These are phyloP conservation scores for Globisporangium sylvaticum DNA, from an alignment of 352 stramenopile genomes.

Conservation along the genomic window DNA sequence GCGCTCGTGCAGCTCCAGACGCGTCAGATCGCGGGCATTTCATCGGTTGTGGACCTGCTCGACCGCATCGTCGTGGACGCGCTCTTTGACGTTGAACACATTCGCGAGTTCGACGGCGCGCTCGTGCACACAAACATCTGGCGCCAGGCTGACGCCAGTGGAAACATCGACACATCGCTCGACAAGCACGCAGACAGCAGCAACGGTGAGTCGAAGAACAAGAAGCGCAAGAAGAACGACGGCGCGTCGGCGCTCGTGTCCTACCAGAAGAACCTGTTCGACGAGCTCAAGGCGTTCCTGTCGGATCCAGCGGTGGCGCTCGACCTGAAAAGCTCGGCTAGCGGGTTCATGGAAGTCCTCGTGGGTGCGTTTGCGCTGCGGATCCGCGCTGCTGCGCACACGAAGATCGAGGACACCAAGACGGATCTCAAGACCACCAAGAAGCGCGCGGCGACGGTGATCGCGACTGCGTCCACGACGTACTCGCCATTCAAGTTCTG, in stretches of 20 bases:
- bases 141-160: slow-evolving; percentile 11
- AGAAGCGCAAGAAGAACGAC: slow-evolving; percentile 43
- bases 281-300: slow-evolving; percentile 59
- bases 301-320: slow-evolving; percentile 27
- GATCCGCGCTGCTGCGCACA: slow-evolving; percentile 54
- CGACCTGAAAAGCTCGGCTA: slow-evolving; percentile 44
- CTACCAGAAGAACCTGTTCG: slow-evolving; percentile 79
- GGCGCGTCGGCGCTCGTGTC: slow-evolving; percentile 42
- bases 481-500: slow-evolving; percentile 88
- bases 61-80: slow-evolving; percentile 66
- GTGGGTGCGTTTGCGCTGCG: slow-evolving; percentile 50
- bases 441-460: slow-evolving; percentile 72
- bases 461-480: slow-evolving; percentile 64
- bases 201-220: slow-evolving; percentile 19
- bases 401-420: slow-evolving; percentile 74
- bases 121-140: slow-evolving; percentile 38
- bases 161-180: not conserved
- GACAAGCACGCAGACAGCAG: not conserved
- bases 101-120: slow-evolving; percentile 67
- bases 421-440: slow-evolving; percentile 67
- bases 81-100: slow-evolving; percentile 73
- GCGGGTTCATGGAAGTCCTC: slow-evolving; percentile 60
- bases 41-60: slow-evolving; percentile 28
- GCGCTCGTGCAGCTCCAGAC: slow-evolving; percentile 27
- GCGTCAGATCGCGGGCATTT: slow-evolving; percentile 13